phyloP scores from a whole-genome alignment of 1,139 yeast genomes.

The Chernovozyma sophiae-reginae region DNA sequence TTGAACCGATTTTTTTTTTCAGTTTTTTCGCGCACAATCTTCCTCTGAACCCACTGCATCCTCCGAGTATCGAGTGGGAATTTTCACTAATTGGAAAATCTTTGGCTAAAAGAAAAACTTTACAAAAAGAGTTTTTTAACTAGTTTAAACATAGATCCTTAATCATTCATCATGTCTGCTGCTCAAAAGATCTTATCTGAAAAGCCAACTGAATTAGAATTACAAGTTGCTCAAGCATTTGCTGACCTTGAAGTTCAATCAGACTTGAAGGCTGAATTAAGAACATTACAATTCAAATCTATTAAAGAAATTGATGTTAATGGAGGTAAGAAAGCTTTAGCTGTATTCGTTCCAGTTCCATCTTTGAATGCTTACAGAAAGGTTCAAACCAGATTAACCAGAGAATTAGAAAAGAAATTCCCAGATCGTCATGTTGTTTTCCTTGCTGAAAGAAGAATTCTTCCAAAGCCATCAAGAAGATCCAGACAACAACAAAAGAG shows the following conservation, averaged over 20 bases:
- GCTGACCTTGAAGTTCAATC: conserved; percentile 93
- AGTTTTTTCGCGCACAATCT: neutral
- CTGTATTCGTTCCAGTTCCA: conserved; percentile 97
- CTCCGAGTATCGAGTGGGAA: neutral
- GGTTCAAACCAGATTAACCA: conserved; percentile 95
- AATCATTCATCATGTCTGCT: conserved; percentile 69
- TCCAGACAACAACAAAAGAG: conserved; percentile 96
- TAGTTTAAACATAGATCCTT: neutral
- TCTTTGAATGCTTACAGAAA: conserved; percentile 91
- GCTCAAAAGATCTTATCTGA: conserved; percentile 89
- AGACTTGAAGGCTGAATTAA: conserved; percentile 96
- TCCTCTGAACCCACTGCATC: too few species aligned
- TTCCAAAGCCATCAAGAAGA: conserved; percentile 94
- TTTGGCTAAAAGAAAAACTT: neutral
- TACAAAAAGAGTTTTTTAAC: neutral
- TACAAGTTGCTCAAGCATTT: conserved; percentile 99
- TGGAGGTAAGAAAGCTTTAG: conserved; percentile 99
- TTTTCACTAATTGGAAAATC: too few species aligned
- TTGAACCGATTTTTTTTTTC: neutral
- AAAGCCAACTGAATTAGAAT: conserved; percentile 97
- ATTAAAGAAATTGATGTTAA: conserved; percentile 97
- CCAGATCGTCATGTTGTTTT: conserved; percentile 99
- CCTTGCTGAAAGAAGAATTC: conserved; percentile 99
- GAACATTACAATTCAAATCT: conserved; percentile 98
- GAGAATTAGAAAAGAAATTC: conserved; percentile 99